Evolutionary conservation across 1,284 basidiomycete species (phyloP).

Genomic region (Heliocybe sulcata): DNA sequence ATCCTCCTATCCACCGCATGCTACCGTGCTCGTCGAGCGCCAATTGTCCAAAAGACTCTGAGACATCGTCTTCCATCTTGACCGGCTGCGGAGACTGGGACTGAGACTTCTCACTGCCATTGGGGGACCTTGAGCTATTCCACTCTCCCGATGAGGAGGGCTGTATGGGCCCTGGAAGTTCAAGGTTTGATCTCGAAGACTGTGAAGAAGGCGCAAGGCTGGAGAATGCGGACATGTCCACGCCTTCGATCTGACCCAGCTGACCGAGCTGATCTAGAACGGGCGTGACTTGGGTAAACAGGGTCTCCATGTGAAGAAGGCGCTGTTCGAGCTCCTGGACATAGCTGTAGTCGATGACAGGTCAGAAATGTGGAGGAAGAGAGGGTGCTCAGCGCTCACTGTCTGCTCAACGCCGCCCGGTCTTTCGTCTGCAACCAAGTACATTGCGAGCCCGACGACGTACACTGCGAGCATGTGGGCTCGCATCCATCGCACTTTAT

Average conservation of each 20-base stretch:
- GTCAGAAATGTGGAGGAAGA: conserved; percentile 7
- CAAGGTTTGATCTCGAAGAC: conserved; percentile 21
- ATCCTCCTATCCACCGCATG: conserved; percentile 88
- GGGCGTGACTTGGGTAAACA: conserved; percentile 72
- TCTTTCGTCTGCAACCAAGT: conserved; percentile 86
- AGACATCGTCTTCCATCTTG: conserved; percentile 65
- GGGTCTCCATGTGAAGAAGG: conserved; percentile 74
- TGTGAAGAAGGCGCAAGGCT: not conserved
- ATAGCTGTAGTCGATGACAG: conserved; percentile 43
- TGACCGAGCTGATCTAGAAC: conserved; percentile 64
- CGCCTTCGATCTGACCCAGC: conserved; percentile 12
- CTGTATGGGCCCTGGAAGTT: conserved; percentile 17
- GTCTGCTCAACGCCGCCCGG: conserved; percentile 76
- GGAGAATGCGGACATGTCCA: conserved; percentile 20
- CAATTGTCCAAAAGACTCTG: conserved; percentile 79
- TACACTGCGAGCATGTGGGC: conserved; percentile 77
- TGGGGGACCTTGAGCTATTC: conserved; percentile 13
- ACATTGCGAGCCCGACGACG: conserved; percentile 63
- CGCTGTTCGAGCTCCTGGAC: conserved; percentile 83
- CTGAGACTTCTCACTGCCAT: conserved; percentile 14
- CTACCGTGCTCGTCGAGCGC: conserved; percentile 86
- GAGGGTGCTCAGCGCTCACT: conserved; percentile 39
- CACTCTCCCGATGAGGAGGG: conserved; percentile 33
- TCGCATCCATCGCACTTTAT: conserved; percentile 84
- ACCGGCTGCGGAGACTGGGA: conserved; percentile 27